Evolutionary conservation across 83 land plant species (phyloP), one percentile per base, ranked within the genome.

Genomic region (Picea abies): DNA sequence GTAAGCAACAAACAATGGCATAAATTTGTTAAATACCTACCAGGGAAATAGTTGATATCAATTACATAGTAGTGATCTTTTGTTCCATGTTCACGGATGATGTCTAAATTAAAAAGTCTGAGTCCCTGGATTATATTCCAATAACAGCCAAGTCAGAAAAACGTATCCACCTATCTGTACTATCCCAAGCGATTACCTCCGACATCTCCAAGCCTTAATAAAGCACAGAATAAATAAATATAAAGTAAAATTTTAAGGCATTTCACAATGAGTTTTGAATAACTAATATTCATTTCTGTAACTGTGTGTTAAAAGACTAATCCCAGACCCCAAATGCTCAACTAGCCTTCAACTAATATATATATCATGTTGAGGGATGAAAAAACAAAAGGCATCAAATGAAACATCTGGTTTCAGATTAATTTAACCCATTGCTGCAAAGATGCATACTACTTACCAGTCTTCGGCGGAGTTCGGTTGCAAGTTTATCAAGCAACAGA

Each of bases 31-130:
- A 44, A 68, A 37, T 25, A 81, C 87, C 81, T 80, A 86, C 98
- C 98, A 73, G 98, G 98, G 78, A 96, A 96, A 85, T 96, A 96
- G 65, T 96, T 96, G 64, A 96, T 96, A 82, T 96, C 98, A 23
- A 96, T 94, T 17, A 96, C 95, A 89, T 94, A 94, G 65, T 82
- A 96, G 7, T 83, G 90, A 58, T 94, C 90, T 71, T 83, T 83
- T 19, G 89, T 89, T n/a, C 97, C 97, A 81, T 89, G 92, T 82
- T 96, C 95, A n/a, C 98, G 89, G 44, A 96, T 96, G 20, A 96
- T 96, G 80, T 96, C 98, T 75, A 96, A 70, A 80, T 96, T 96
- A 77, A 96, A 96, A 76, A 96, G 86, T 58, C 89, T 85, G 15
- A 94, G 89, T 62, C 97, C 97, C 97, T 94, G 83, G 4, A 64